These are phyloP conservation scores for Pythium vanterpoolii DNA, from an alignment of 352 stramenopile species.

Conservation along the genomic window DNA sequence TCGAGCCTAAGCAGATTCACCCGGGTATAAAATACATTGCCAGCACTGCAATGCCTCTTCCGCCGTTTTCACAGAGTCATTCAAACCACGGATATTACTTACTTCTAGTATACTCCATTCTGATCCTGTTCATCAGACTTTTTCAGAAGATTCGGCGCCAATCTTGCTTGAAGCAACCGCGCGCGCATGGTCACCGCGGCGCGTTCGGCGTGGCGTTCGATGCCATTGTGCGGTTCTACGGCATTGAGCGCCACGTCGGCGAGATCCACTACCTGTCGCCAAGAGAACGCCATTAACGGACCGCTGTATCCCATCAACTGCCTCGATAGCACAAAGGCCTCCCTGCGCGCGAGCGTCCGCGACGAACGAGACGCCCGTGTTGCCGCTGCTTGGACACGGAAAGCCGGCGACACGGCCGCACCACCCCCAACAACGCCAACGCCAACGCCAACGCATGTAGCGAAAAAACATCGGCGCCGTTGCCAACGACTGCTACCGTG, in stretches of 20 bases:
- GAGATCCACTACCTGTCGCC: slow-evolving; percentile 11
- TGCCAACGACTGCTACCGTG: neutral
- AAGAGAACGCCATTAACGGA: slow-evolving; percentile 1
- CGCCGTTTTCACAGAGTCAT: no score
- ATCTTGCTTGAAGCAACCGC: neutral
- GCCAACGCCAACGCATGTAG: neutral
- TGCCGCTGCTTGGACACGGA: neutral
- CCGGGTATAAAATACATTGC: no score
- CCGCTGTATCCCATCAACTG: neutral
- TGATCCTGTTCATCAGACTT: no score
- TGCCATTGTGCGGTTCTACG: slow-evolving; percentile 6
- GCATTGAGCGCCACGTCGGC: slow-evolving; percentile 1
- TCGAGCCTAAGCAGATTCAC: no score
- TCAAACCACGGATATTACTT: no score
- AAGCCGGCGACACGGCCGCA: neutral
- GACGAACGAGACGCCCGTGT: neutral
- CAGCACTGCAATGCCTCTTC: no score
- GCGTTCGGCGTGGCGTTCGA: slow-evolving; percentile 6
- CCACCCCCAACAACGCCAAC: neutral
- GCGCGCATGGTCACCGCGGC: neutral
- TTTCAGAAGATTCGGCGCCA: no score
- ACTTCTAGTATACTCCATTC: no score
- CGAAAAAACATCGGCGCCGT: neutral
- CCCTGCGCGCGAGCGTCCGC: neutral
- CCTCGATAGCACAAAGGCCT: neutral